Base-by-base conservation (phyloP, 1,139 yeast genomes). In the Diutina mesorugosa region DNA sequence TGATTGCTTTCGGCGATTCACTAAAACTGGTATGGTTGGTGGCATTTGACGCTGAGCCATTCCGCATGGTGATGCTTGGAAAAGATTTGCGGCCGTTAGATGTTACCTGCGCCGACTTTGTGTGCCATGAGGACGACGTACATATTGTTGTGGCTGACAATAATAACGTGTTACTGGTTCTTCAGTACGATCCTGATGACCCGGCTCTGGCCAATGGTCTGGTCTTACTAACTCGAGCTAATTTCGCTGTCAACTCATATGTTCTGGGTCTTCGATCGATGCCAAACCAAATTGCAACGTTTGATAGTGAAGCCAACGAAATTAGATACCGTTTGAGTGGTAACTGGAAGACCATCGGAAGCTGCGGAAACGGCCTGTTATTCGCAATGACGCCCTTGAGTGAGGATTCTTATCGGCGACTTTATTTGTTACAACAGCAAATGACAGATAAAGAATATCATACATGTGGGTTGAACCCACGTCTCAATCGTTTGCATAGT, bases 11-110 rank as follows among this genome's bases (percentile, higher is more conserved):
- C 32, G 96, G 96, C 21, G 99, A 93, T 69, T 77, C 90, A 0
- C 76, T 84, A 68, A 87, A 88, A 62, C 87, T 96, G 61, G 75
- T 90, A 7, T 84, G 93, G 77, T 76, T 95, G 58, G 85, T 85
- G 30, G 98, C 97, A 0, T 91, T 90, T 69, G 96, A 91, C 66
- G 93, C 95, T 3, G 97, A 93, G 64, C 99, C 99, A 1, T 91
- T 88, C 68, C 74, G 97, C 61, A 84, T 93, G 85, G 76, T 89
- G 30, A 70, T 80, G 61, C 71, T 95, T 57, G 93, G 96, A 8
- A 87, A 87, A 64, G 96, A 91, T 66, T 75, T 81, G 47, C 78
- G 81, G 41, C 69, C 77, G 18, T 71, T 87, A 51, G 87, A 84
- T 63, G 87, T 87, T 1, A 74, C 70, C 57, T 78, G 83, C 62